Percentiles rank a stretch among this genome's conserved stretches.
Conservation (phyloP, 2,329 filamentous ascomycete genomes). For the Geoglossum cookeanum region DNA sequence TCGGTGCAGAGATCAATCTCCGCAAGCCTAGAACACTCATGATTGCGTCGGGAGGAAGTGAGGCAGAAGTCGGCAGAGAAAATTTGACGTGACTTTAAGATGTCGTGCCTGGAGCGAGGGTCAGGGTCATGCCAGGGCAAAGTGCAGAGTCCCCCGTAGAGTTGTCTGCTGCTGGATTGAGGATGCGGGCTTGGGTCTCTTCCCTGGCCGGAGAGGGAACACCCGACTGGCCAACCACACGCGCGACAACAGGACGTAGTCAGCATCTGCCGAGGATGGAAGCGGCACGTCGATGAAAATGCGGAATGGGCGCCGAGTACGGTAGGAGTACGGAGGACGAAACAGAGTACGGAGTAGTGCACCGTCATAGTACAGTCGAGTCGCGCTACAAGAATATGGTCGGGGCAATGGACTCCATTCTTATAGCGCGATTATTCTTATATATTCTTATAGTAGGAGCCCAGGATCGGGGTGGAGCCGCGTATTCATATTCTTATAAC, state of each 20-base stretch:
- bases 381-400: too few relatives aligned
- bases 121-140: not conserved
- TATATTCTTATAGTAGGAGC: too few relatives aligned
- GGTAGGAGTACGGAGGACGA: too few relatives aligned
- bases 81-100: not conserved
- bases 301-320: not conserved
- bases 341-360: too few relatives aligned
- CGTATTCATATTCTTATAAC: too few relatives aligned
- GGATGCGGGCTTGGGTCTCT: not conserved
- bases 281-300: not conserved
- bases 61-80: not conserved
- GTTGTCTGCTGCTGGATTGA: not conserved
- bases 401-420: too few relatives aligned
- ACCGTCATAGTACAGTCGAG: too few relatives aligned
- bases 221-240: not conserved
- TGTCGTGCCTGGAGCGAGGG: too few relatives aligned
- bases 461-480: too few relatives aligned
- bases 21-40: constrained; percentile 4
- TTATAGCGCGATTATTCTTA: too few relatives aligned
- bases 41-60: not conserved
- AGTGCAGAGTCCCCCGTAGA: not conserved
- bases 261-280: constrained; percentile 1
- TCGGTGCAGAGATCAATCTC: constrained; percentile 4
- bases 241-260: not conserved
- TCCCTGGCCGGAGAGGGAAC: not conserved